Percentiles rank a stretch among this genome's conserved stretches.
Evolutionary conservation across 1,284 basidiomycete genomes (phyloP).

Genomic region (Coniferiporia weirii): DNA sequence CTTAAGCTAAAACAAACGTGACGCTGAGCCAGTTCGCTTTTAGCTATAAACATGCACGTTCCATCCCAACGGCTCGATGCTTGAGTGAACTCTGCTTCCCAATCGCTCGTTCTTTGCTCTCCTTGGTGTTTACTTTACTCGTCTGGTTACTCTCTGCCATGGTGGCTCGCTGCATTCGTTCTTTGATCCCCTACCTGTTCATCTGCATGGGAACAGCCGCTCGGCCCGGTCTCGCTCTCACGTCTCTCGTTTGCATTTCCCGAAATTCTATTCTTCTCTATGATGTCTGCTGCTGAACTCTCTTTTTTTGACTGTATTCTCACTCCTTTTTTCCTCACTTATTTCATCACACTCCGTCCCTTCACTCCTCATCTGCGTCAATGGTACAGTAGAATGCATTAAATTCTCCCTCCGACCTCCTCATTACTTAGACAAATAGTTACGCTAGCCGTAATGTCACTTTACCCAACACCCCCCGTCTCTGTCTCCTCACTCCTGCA

Average conservation of each 20-base stretch:
- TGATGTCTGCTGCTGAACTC: background rate
- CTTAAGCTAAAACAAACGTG: background rate
- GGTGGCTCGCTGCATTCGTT: conserved; percentile 6
- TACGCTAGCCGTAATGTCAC: conserved; percentile 15
- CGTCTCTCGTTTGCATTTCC: conserved; percentile 6
- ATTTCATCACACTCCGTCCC: background rate
- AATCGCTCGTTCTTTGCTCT: conserved; percentile 4
- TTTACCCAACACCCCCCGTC: background rate
- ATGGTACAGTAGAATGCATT: conserved; percentile 7
- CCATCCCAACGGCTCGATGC: conserved; percentile 28
- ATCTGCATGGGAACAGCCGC: conserved; percentile 6
- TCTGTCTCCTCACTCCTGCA: conserved; percentile 6
- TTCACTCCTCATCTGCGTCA: conserved; percentile 7
- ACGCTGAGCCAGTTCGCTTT: conserved; percentile 7
- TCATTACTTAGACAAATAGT: conserved; percentile 3
- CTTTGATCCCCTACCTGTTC: background rate
- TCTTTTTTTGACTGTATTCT: background rate
- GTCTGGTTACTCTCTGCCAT: conserved; percentile 1
- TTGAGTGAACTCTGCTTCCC: conserved; percentile 1
- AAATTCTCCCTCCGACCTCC: background rate
- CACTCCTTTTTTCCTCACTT: background rate
- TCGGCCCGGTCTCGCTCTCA: conserved; percentile 1
- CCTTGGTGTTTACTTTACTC: conserved; percentile 3
- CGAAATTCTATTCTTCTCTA: background rate
- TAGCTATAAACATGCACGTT: conserved; percentile 63